Conservation (phyloP, 2,329 filamentous ascomycete genomes). For the Aspergillus latus region DNA sequence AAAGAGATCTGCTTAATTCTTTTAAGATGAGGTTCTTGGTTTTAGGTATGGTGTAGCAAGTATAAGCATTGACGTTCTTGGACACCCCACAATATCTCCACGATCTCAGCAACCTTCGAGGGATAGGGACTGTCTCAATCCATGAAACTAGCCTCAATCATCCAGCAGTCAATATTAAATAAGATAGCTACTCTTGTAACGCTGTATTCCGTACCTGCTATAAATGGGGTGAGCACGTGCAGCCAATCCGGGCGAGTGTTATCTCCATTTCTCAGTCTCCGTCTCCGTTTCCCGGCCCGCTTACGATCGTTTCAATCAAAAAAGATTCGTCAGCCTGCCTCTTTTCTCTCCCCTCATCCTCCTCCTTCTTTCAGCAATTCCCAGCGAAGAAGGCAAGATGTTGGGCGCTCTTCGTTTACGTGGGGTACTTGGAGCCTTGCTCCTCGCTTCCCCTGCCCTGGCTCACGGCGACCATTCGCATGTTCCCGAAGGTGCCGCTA, state of each 20-base stretch:
- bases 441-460: slow-evolving; percentile 29
- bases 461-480: slow-evolving; percentile 57
- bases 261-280: slow-evolving; percentile 11
- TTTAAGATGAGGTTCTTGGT: background rate
- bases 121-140: too few relatives aligned
- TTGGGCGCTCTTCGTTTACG: slow-evolving; percentile 20
- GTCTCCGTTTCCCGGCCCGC: background rate
- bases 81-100: too few relatives aligned
- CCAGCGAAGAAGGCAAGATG: slow-evolving; percentile 11
- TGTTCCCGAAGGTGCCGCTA: slow-evolving; percentile 67
- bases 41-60: too few relatives aligned
- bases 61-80: too few relatives aligned
- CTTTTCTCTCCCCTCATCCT: slow-evolving; percentile 1
- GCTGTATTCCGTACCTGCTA: background rate
- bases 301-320: background rate
- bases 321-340: slow-evolving; percentile 7
- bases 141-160: too few relatives aligned
- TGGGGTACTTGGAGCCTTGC: slow-evolving; percentile 27
- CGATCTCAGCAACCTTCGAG: too few relatives aligned
- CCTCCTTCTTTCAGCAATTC: background rate
- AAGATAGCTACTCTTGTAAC: too few relatives aligned
- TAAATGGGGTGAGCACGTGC: background rate
- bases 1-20: background rate
- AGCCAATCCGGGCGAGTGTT: slow-evolving; percentile 15
- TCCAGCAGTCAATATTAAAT: too few relatives aligned